Conservation (phyloP, 2,329 filamentous ascomycete genomes). For the Claviceps humidiphila region DNA sequence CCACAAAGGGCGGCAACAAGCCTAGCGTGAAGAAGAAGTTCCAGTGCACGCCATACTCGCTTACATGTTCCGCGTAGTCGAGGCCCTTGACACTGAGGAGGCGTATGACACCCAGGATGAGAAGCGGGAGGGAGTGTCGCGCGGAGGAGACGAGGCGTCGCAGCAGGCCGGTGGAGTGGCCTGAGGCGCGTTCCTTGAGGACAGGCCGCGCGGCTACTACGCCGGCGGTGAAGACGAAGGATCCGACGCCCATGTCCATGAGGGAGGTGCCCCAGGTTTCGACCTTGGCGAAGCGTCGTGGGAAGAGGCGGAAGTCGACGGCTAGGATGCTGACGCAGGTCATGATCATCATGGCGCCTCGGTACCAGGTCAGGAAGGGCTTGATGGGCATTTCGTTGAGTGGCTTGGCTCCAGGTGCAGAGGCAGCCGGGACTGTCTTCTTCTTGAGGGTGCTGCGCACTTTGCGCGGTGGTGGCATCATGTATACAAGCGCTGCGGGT, state of each 20-base stretch:
- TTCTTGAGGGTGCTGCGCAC: constrained; percentile 14
- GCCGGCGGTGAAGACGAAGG: constrained; percentile 90
- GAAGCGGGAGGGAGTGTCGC: constrained; percentile 70
- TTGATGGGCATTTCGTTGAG: constrained; percentile 55
- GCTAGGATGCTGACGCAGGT: constrained; percentile 91
- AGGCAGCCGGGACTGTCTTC: background rate
- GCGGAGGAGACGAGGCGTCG: constrained; percentile 52
- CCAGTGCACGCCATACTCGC: constrained; percentile 97
- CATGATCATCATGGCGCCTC: constrained; percentile 79
- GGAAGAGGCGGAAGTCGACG: constrained; percentile 89
- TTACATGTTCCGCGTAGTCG: constrained; percentile 93
- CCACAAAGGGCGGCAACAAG: constrained; percentile 77
- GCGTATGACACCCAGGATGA: constrained; percentile 67
- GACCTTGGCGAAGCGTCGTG: constrained; percentile 88
- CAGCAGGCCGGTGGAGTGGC: constrained; percentile 33
- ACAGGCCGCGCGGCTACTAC: constrained; percentile 77
- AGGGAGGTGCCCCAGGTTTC: constrained; percentile 99
- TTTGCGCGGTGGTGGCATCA: constrained; percentile 32
- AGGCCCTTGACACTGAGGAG: constrained; percentile 84
- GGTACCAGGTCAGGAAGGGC: constrained; percentile 85
- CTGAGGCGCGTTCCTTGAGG: constrained; percentile 52
- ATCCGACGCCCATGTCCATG: constrained; percentile 95
- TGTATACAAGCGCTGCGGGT: constrained; percentile 53
- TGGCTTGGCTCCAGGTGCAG: constrained; percentile 1
- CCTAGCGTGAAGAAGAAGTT: constrained; percentile 98